Percentiles rank a stretch among this genome's conserved stretches.
phyloP scores from a whole-genome alignment of 225 moss, liverwort and hornwort species.

The Sphagnum contortum region DNA sequence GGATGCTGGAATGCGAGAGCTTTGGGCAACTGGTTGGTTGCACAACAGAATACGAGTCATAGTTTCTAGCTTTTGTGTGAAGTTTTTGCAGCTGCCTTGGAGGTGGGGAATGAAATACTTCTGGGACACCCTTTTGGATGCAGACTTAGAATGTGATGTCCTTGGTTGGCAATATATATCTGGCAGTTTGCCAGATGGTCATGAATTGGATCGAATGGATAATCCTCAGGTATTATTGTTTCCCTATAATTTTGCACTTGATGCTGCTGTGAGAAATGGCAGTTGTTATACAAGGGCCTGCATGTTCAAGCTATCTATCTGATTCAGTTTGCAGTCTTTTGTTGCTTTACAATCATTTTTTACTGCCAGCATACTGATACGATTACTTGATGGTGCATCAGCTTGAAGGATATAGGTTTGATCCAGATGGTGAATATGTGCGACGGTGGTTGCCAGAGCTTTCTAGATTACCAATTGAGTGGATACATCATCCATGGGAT shows the following conservation, averaged over 20 bases:
- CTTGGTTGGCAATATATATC: conserved; percentile 62
- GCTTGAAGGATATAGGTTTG: conserved; percentile 57
- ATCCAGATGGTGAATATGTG: conserved; percentile 51
- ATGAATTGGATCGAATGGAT: conserved; percentile 54
- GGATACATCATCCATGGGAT: conserved; percentile 61
- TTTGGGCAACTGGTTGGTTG: conserved; percentile 59
- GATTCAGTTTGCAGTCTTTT: too few species aligned
- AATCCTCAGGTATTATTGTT: conserved; percentile 36
- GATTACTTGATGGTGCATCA: conserved; percentile 4
- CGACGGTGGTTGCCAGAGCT: conserved; percentile 53
- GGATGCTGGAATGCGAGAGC: conserved; percentile 56
- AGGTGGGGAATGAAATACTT: conserved; percentile 68
- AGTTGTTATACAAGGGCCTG: too few species aligned
- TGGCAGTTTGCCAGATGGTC: conserved; percentile 55
- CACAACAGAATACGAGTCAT: conserved; percentile 46
- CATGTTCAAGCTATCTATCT: too few species aligned
- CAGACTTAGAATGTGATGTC: conserved; percentile 53
- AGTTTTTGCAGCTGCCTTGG: conserved; percentile 57
- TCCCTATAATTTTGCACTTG: neutral
- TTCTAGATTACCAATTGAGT: conserved; percentile 48
- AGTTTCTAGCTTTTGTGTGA: conserved; percentile 53
- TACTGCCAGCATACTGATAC: too few species aligned
- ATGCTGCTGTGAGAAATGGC: too few species aligned
- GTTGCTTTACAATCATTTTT: too few species aligned
- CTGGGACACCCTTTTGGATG: conserved; percentile 54